Conservation (phyloP, 768 basidiomycete genomes). For the Paxillus involutus region DNA sequence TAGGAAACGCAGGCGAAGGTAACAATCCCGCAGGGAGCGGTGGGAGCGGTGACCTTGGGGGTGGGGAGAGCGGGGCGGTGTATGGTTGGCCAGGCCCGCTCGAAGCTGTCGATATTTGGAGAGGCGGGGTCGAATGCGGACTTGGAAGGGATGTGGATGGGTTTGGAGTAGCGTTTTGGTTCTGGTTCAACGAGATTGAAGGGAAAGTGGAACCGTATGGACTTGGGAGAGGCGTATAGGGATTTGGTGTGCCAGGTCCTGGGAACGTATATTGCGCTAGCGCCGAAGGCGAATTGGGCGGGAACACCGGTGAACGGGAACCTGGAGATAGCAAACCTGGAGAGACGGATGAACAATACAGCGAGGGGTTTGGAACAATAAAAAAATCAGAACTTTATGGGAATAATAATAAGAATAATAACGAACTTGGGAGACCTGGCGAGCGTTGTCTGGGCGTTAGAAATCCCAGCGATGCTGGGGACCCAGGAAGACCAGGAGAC, state of each 20-base stretch:
- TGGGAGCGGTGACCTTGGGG: slow-evolving; percentile 23
- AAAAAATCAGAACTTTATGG: not conserved
- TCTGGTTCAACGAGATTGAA: not conserved
- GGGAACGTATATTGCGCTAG: slow-evolving; percentile 20
- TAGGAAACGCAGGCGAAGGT: slow-evolving; percentile 14
- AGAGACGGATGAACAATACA: slow-evolving; percentile 8
- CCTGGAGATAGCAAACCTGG: slow-evolving; percentile 19
- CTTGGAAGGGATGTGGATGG: slow-evolving; percentile 1
- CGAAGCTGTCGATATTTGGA: not conserved
- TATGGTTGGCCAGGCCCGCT: not conserved
- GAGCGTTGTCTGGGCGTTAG: slow-evolving; percentile 21
- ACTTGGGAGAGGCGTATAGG: not conserved
- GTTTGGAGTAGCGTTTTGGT: not conserved
- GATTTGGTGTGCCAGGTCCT: not conserved
- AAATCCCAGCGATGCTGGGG: slow-evolving; percentile 18
- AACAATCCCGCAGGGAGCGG: slow-evolving; percentile 14
- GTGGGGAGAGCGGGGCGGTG: slow-evolving; percentile 20
- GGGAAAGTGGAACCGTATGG: slow-evolving; percentile 1
- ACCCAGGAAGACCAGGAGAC: slow-evolving; percentile 13
- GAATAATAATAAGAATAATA: not conserved
- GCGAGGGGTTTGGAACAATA: slow-evolving; percentile 2
- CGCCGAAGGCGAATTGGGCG: not conserved
- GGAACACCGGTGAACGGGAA: slow-evolving; percentile 21
- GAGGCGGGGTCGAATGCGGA: not conserved
- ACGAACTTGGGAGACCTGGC: slow-evolving; percentile 26